Conservation (phyloP, 2,329 filamentous ascomycete species). For the Xylaria sp. region DNA sequence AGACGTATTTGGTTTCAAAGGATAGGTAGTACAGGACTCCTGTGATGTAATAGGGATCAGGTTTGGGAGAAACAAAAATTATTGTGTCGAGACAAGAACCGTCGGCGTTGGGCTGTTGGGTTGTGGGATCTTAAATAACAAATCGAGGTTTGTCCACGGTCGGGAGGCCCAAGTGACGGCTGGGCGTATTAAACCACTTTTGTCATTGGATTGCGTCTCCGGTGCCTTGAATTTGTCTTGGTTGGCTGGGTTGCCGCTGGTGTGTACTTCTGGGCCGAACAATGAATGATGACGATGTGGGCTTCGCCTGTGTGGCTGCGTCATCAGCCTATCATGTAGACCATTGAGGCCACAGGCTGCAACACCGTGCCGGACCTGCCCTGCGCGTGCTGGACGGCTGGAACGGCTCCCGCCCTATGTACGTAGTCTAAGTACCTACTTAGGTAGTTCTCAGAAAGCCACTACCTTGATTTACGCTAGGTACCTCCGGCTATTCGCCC, state of each 20-base stretch:
- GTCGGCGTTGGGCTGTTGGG: not conserved
- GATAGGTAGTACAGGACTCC: not conserved
- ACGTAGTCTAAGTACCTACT: not conserved
- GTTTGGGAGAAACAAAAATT: not conserved
- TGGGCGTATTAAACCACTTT: slow-evolving; percentile 19
- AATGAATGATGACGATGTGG: slow-evolving; percentile 27
- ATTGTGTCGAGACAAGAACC: slow-evolving; percentile 8
- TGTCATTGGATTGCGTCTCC: slow-evolving; percentile 18
- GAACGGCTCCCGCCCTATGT: not conserved
- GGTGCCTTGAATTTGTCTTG: slow-evolving; percentile 20
- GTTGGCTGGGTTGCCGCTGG: slow-evolving; percentile 22
- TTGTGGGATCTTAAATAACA: slow-evolving; percentile 20
- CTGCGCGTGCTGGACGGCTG: slow-evolving; percentile 7
- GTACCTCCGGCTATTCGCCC: no score
- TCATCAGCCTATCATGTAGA: slow-evolving; percentile 20
- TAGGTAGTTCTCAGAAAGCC: not conserved
- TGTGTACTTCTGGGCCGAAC: slow-evolving; percentile 5
- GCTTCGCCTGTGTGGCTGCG: slow-evolving; percentile 21
- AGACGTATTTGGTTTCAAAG: not conserved
- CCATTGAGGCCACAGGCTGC: not conserved
- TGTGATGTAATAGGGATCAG: not conserved
- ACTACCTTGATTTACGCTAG: no score
- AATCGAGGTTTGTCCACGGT: slow-evolving; percentile 11
- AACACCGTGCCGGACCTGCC: not conserved
- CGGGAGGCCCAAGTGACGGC: slow-evolving; percentile 10